Conservation (phyloP, 2,329 filamentous ascomycete genomes). For the Albifimbria verrucaria region DNA sequence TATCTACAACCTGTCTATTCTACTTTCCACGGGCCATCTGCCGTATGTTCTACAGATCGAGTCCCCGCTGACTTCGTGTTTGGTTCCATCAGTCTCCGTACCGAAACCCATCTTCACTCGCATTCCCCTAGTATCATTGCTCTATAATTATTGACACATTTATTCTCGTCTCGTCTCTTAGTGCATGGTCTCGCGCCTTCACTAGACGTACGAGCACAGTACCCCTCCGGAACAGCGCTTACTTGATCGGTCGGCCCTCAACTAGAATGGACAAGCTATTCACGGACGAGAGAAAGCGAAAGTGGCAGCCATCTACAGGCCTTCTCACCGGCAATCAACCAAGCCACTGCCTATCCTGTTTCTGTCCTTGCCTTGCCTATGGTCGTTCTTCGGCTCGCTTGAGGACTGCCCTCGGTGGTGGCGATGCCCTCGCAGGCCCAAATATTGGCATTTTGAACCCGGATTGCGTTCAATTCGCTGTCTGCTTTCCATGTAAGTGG, state of each 20-base stretch:
- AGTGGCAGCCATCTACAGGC: constrained; percentile 9
- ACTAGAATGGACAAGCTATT: constrained; percentile 17
- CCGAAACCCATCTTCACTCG: no score
- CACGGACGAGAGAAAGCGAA: constrained; percentile 3
- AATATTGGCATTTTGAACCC: constrained; percentile 14
- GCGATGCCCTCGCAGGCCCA: constrained; percentile 11
- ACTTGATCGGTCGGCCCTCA: constrained; percentile 9
- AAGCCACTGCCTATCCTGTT: constrained; percentile 3
- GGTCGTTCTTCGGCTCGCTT: constrained; percentile 22
- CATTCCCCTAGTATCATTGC: no score
- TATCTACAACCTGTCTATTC: no score
- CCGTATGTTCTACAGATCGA: no score
- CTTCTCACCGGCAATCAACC: constrained; percentile 7
- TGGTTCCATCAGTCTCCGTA: no score
- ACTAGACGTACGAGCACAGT: no score
- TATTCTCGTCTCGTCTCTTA: no score
- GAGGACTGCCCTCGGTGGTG: constrained; percentile 14
- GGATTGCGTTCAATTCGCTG: constrained; percentile 19
- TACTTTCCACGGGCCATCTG: no score
- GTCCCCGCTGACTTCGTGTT: no score
- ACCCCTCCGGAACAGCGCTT: not conserved
- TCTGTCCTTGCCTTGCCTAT: constrained; percentile 24
- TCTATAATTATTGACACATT: no score
- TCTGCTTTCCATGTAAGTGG: constrained; percentile 25
- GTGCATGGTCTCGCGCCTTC: no score